Conservation (phyloP, 1,139 yeast genomes). For the Yamadazyma triangularis region DNA sequence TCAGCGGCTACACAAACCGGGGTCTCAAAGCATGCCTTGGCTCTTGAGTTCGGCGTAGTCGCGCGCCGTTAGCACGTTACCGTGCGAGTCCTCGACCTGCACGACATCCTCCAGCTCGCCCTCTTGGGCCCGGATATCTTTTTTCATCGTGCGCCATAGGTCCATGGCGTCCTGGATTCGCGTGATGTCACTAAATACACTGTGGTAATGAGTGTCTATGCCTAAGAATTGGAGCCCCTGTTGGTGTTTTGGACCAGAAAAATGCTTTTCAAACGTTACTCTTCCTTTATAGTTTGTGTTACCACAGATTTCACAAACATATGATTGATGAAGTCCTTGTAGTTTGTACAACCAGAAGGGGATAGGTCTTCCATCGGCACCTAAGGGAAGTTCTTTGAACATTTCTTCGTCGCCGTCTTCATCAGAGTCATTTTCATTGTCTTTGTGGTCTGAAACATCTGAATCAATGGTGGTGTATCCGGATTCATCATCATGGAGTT, state of each 20-base stretch:
- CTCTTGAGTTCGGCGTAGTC: constrained; percentile 80
- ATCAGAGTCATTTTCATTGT: constrained; percentile 17
- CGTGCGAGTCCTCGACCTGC: constrained; percentile 89
- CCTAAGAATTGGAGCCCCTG: constrained; percentile 79
- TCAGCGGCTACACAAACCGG: too few species aligned
- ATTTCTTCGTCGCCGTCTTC: constrained; percentile 15
- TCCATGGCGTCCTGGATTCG: constrained; percentile 63
- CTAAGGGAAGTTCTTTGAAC: constrained; percentile 63
- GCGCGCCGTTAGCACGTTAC: constrained; percentile 83
- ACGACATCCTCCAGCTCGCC: constrained; percentile 52
- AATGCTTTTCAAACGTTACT: constrained; percentile 67
- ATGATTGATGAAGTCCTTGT: constrained; percentile 76
- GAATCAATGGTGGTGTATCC: constrained; percentile 33
- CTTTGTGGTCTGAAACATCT: constrained; percentile 21
- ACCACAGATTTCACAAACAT: constrained; percentile 85
- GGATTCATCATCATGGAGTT: constrained; percentile 30
- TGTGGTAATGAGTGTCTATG: constrained; percentile 36
- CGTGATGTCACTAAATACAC: constrained; percentile 60
- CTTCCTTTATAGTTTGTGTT: constrained; percentile 73
- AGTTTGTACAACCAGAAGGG: constrained; percentile 92
- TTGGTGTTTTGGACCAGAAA: constrained; percentile 61
- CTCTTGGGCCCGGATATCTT: constrained; percentile 33
- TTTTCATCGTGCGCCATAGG: constrained; percentile 48
- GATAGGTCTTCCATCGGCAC: constrained; percentile 87
- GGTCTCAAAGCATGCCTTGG: constrained; percentile 75